Evolutionary conservation across 2,329 filamentous ascomycete species (phyloP).

Genomic region (Cladophialophora immunda): DNA sequence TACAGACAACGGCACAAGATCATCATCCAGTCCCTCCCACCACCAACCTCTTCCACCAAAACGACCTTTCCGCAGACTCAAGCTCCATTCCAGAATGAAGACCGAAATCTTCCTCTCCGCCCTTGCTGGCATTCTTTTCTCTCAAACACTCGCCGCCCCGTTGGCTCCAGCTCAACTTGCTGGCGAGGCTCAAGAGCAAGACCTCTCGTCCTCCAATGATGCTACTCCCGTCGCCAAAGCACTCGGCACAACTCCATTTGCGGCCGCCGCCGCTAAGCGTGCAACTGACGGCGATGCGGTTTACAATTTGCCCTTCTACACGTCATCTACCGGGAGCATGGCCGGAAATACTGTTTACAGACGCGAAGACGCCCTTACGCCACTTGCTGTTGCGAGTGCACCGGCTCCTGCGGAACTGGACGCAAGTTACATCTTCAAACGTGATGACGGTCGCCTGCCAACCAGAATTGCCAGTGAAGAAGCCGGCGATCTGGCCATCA

Average conservation of each 20-base stretch:
- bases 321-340: too few relatives aligned
- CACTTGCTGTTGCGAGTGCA: too few relatives aligned
- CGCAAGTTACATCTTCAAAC: too few relatives aligned
- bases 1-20: background rate
- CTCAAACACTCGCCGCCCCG: background rate
- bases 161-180: background rate
- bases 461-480: background rate
- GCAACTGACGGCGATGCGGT: too few relatives aligned
- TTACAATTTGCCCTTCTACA: too few relatives aligned
- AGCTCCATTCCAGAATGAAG: background rate
- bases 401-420: too few relatives aligned
- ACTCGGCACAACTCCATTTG: background rate
- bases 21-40: background rate
- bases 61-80: too few relatives aligned
- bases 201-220: background rate
- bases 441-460: too few relatives aligned
- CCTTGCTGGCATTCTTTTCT: background rate
- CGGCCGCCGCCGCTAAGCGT: too few relatives aligned
- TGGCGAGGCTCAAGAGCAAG: background rate
- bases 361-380: too few relatives aligned
- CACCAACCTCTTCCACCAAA: background rate
- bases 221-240: background rate
- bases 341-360: too few relatives aligned
- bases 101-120: background rate
- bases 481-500: background rate